These are phyloP conservation scores for Fusarium newnesense DNA, from an alignment of 2,329 filamentous ascomycete species.

Conservation along the genomic window DNA sequence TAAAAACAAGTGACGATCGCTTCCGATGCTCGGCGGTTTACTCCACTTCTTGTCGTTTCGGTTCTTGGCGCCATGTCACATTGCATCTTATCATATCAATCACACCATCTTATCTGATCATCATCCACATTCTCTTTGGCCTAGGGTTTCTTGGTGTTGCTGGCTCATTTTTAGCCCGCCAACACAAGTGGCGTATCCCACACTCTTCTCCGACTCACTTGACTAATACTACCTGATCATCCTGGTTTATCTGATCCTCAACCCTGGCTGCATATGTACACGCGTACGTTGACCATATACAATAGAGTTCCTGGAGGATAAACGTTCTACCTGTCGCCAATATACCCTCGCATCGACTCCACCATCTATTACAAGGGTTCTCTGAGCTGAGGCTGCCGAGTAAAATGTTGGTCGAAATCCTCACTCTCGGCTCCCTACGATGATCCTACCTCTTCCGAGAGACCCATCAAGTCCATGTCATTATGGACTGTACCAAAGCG, in stretches of 20 bases:
- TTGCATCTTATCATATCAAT: slow-evolving; percentile 37
- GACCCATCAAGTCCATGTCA: neutral
- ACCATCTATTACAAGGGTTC: neutral
- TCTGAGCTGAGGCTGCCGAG: neutral
- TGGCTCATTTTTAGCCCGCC: neutral
- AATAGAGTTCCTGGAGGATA: neutral
- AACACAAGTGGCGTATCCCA: slow-evolving; percentile 3
- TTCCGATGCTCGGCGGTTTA: slow-evolving; percentile 12
- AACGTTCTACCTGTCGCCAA: slow-evolving; percentile 6
- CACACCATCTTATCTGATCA: slow-evolving; percentile 40
- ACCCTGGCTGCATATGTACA: neutral
- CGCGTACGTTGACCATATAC: neutral
- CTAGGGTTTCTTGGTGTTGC: neutral
- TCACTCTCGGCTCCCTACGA: neutral
- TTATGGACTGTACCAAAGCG: neutral
- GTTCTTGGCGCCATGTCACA: slow-evolving; percentile 12
- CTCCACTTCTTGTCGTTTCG: neutral
- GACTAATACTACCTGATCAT: neutral
- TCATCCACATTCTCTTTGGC: neutral
- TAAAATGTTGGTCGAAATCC: neutral
- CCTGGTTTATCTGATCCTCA: neutral
- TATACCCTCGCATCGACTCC: neutral
- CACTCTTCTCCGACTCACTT: neutral
- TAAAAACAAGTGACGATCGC: slow-evolving; percentile 6
- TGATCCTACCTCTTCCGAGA: neutral